Evolutionary conservation across 2,329 filamentous ascomycete genomes (phyloP), one percentile per base, ranked within the genome.

Genomic region (Clonostachys rhizophaga): DNA sequence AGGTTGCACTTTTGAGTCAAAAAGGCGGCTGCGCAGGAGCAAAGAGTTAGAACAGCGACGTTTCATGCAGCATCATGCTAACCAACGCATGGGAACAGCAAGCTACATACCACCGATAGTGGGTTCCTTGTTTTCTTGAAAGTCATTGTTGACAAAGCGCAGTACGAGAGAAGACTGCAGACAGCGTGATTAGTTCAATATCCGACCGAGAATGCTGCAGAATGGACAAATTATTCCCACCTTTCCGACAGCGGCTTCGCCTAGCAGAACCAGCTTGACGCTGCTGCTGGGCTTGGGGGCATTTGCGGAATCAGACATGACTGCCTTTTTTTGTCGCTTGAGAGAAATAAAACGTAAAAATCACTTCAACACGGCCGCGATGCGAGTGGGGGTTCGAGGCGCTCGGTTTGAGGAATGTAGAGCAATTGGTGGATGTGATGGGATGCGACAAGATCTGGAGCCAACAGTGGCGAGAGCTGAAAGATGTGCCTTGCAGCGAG

Each of bases 121-220:
- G 52, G 94, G 94, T 69, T 99, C 94, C 78, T 97, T 97, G 73
- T 97, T 97, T 73, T 97, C 94, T 76, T 99, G 94, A 63, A 99
- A 99, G 71, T 97, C 92, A 74, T 99, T 94, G 79, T 97, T 97
- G 66, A 99, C 94, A 71, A 99, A 99, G 63, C 94, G 90, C 65
- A 99, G 81, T 53, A 99, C 94, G 49, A 99, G 84, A 42, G 94
- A 99, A 44, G 94, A 97, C 94, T 95, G 47, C 44, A 46, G 53
- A 62, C 52, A 68, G 54, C 40, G 30, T 34, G 33, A 45, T 30
- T 30, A 30, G 9, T 30, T 30, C 3, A 30, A 30, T 30, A 30
- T 30, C 24, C 24, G 24, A 30, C 36, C 14, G 44, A 43, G n/a
- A n/a, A 40, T 36, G 34, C 24, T 20, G n/a, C 24, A 30, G 24